Evolutionary conservation across 225 moss, liverwort and hornwort species (phyloP).

Genomic region (Straminergon stramineum): DNA sequence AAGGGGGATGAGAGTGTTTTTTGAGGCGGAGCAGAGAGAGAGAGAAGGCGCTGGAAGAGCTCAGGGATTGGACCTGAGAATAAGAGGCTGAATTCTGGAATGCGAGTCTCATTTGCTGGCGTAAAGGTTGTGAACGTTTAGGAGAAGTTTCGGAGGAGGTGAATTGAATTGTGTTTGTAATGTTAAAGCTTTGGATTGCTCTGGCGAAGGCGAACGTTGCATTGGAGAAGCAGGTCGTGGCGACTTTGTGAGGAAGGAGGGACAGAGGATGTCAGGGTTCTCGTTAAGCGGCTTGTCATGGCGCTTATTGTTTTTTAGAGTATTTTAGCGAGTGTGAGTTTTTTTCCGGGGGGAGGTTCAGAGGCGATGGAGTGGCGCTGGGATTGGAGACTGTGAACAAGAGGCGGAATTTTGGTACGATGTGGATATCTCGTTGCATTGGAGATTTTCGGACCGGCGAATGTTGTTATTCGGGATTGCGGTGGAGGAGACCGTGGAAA

Average conservation of each 20-base stretch:
- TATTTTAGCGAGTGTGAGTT: not conserved
- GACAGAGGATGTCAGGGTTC: constrained; percentile 10
- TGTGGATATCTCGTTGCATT: constrained; percentile 15
- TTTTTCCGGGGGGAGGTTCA: not conserved
- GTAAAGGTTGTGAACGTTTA: not conserved
- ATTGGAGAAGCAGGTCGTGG: constrained; percentile 4
- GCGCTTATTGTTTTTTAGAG: not conserved
- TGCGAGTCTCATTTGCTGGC: not conserved
- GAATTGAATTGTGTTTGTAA: constrained; percentile 3
- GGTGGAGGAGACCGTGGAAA: constrained; percentile 1
- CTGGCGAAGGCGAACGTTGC: not conserved
- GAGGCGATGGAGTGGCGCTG: constrained; percentile 6
- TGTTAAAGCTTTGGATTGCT: not conserved
- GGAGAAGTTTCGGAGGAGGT: not conserved
- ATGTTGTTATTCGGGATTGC: constrained; percentile 2
- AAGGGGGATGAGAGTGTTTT: not conserved
- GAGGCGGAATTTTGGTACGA: not conserved
- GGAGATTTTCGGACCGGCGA: not conserved
- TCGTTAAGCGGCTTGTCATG: constrained; percentile 4
- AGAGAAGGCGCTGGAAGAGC: not conserved
- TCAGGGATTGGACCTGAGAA: not conserved
- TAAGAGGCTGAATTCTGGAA: not conserved
- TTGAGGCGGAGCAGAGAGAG: not conserved
- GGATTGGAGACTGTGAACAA: not conserved
- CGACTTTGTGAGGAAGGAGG: not conserved